A percentile compares a stretch with the other conserved stretches of the same genome.
Conservation (phyloP, 2,329 filamentous ascomycete genomes). For the Fusarium lyarnte region DNA sequence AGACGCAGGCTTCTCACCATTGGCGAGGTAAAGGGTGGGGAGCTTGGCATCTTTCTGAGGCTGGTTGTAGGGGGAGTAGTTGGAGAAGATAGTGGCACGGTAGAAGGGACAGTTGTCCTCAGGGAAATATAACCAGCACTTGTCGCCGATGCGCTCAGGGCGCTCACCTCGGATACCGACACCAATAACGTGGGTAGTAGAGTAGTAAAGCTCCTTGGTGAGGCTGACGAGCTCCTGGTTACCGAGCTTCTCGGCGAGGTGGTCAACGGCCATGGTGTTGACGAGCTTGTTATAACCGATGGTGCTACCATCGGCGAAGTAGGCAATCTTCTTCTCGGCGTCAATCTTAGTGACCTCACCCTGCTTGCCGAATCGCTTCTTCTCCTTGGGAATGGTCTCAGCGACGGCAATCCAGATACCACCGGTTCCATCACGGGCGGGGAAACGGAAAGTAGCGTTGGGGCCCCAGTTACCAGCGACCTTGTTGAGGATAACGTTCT, state of each 20-base stretch:
- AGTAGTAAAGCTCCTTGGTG: conserved; percentile 95
- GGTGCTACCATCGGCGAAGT: conserved; percentile 83
- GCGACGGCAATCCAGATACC: conserved; percentile 99
- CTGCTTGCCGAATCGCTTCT: conserved; percentile 87
- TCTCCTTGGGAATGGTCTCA: conserved; percentile 90
- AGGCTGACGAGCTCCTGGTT: conserved; percentile 84
- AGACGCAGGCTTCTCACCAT: conserved; percentile 82
- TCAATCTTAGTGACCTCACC: conserved; percentile 88
- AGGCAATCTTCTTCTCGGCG: conserved; percentile 83
- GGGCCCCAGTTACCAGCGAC: conserved; percentile 97
- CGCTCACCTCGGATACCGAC: conserved; percentile 92
- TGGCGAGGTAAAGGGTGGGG: conserved; percentile 83
- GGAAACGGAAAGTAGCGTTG: conserved; percentile 98
- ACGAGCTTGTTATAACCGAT: conserved; percentile 92
- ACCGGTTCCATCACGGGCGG: conserved; percentile 92
- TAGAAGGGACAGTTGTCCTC: conserved; percentile 99
- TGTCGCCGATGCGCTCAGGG: conserved; percentile 96
- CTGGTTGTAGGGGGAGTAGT: conserved; percentile 99
- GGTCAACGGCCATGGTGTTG: conserved; percentile 96
- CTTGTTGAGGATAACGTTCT: conserved; percentile 96
- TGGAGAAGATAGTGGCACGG: conserved; percentile 99
- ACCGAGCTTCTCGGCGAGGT: conserved; percentile 85
- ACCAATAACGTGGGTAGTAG: conserved; percentile 95
- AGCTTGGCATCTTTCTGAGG: conserved; percentile 84
- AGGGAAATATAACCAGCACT: conserved; percentile 99